Base-by-base conservation (phyloP, 148 eudicot species). In the Chenopodium quinoa region DNA sequence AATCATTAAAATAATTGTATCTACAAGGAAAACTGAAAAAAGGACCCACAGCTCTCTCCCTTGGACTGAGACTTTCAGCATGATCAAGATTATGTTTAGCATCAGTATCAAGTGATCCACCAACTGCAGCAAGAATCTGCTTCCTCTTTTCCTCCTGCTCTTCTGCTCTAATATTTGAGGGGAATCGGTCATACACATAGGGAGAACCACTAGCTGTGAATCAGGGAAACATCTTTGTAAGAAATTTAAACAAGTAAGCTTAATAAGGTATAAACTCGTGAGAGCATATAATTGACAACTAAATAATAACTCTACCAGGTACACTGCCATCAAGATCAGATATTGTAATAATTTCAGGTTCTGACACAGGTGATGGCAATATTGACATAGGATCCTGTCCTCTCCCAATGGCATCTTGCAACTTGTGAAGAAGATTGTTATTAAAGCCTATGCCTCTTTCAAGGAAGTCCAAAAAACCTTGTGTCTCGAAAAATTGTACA, bases 321-420 rank as follows among this genome's bases (percentile, higher is more conserved):
- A 82, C 82, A 65, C 87, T 92, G 37, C 81, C 87, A 76, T 86
- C 90, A 79, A 86, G 82, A 78, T 94, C 98, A 75, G 97, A 91
- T 63, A 96, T 90, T 22, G 98, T 94, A 83, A 96, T 85, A 83
- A 92, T 94, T 84, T 96, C 99, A 66, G 93, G 93, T 79, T 91
- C 97, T 78, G 79, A 75, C 75, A 72, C 75, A 80, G 88, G 86
- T 62, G 91, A 77, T 22, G 94, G 98, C 78, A 96, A 88, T 82
- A 96, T 86, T 71, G 99, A 96, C 77, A 88, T 80, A 83, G 95
- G 98, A 86, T 93, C 89, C 85, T 96, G 98, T 75, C 97, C 91
- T 89, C 99, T 92, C 80, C 99, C 99, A 78, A 91, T 88, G 25
- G 99, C 98, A 91, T 96, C 99, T 90, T 96, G 99, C 88, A 96